Evolutionary conservation across 306 rosid genomes (phyloP).

Genomic region (Purshia tridentata): DNA sequence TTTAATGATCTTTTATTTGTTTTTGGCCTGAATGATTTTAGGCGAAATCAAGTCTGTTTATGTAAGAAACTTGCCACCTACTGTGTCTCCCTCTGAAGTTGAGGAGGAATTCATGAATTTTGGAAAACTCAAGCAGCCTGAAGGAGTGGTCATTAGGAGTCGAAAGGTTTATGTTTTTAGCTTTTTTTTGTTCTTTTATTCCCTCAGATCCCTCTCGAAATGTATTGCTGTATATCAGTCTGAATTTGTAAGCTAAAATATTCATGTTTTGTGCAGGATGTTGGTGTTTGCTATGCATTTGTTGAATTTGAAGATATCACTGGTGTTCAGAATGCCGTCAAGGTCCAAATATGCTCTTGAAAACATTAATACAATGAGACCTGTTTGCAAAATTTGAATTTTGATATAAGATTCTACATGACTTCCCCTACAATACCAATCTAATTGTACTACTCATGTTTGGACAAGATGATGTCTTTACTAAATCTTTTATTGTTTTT

Average conservation of each 20-base stretch:
- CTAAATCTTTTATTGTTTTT: background rate
- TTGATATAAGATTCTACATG: background rate
- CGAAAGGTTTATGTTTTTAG: slow-evolving; percentile 63
- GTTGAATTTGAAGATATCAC: slow-evolving; percentile 85
- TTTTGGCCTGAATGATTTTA: slow-evolving; percentile 13
- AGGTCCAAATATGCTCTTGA: slow-evolving; percentile 44
- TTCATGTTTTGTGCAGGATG: slow-evolving; percentile 61
- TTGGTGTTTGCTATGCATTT: slow-evolving; percentile 97
- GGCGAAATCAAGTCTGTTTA: slow-evolving; percentile 90
- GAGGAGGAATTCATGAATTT: slow-evolving; percentile 81
- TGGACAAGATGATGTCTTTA: background rate
- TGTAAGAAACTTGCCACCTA: slow-evolving; percentile 79
- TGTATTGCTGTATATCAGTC: slow-evolving; percentile 9
- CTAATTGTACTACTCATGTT: background rate
- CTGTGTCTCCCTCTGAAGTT: slow-evolving; percentile 73
- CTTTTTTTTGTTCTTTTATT: slow-evolving; percentile 6
- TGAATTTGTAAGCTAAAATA: slow-evolving; percentile 20
- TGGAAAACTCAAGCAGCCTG: slow-evolving; percentile 75
- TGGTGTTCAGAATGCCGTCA: slow-evolving; percentile 86
- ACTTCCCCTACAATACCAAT: background rate
- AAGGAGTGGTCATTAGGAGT: slow-evolving; percentile 87
- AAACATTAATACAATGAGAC: background rate
- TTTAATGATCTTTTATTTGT: background rate
- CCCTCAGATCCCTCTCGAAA: background rate
- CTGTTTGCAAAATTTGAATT: slow-evolving; percentile 6